Evolutionary conservation across 768 basidiomycete genomes (phyloP).

Genomic region (Sporobolomyces roseus): DNA sequence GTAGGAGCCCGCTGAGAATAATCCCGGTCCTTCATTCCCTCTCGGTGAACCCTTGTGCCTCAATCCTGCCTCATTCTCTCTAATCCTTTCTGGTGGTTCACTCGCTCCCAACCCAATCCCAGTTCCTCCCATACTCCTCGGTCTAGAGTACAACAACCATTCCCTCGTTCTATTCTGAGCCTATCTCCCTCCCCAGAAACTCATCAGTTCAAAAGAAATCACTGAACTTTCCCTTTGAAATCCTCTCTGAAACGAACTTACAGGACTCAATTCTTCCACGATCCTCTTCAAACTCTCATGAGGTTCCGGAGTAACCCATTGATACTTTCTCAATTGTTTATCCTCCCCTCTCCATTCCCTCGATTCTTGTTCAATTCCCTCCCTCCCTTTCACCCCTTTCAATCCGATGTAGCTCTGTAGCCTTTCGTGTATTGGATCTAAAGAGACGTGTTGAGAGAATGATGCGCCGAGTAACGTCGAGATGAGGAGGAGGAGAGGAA

Average conservation of each 20-base stretch:
- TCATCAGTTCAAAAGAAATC: not conserved
- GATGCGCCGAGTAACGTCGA: not conserved
- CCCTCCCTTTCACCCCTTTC: not conserved
- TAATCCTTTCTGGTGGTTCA: conserved; percentile 13
- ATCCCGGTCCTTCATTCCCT: conserved; percentile 7
- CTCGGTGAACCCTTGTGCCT: not conserved
- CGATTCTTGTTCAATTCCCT: not conserved
- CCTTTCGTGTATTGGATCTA: not conserved
- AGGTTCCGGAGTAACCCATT: conserved; percentile 11
- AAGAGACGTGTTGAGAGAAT: not conserved
- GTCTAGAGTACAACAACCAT: conserved; percentile 15
- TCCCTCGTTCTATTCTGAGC: conserved; percentile 2
- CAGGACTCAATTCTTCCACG: not conserved
- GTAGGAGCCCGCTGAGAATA: not conserved
- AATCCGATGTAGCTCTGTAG: not conserved
- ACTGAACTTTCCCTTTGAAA: too few species aligned
- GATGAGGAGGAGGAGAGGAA: not conserved
- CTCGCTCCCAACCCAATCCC: conserved; percentile 28
- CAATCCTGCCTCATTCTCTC: not conserved
- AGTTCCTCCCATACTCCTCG: not conserved
- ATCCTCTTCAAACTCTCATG: conserved; percentile 9
- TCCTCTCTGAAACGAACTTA: too few species aligned
- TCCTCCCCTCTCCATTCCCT: conserved; percentile 25
- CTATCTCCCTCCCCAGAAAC: not conserved
- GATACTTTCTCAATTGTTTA: conserved; percentile 15